Percentiles rank a stretch among this genome's conserved stretches.
These are phyloP conservation scores for Trichoderma hamatum DNA, from an alignment of 2,329 filamentous ascomycete genomes.

Conservation along the genomic window DNA sequence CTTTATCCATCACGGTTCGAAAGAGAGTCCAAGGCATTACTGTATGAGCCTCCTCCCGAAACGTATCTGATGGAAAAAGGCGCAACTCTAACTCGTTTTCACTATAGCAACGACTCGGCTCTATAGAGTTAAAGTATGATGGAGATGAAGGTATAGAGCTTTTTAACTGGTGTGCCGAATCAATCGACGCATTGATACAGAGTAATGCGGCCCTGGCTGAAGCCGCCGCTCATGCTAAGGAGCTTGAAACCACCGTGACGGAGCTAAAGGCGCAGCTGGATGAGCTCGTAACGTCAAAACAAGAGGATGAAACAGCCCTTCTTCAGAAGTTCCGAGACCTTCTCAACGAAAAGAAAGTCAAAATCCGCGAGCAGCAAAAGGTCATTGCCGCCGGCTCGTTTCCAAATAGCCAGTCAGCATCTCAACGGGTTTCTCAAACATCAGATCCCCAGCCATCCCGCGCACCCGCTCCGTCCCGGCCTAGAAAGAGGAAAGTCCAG, in stretches of 20 bases:
- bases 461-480: slow-evolving; percentile 44
- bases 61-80: not conserved
- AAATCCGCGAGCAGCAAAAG: slow-evolving; percentile 73
- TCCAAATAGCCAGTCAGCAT: slow-evolving; percentile 29
- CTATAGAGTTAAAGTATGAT: slow-evolving; percentile 59
- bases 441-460: slow-evolving; percentile 33
- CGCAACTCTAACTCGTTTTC: slow-evolving; percentile 47
- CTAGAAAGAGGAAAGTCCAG: slow-evolving; percentile 55
- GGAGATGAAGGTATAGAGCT: slow-evolving; percentile 63
- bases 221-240: slow-evolving; percentile 46
- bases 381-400: slow-evolving; percentile 52
- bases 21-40: slow-evolving; percentile 70
- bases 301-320: slow-evolving; percentile 66
- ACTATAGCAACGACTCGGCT: slow-evolving; percentile 74
- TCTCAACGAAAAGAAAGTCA: slow-evolving; percentile 78
- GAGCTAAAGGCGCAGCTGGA: slow-evolving; percentile 66
- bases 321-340: slow-evolving; percentile 71
- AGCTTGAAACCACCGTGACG: slow-evolving; percentile 58
- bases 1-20: slow-evolving; percentile 64
- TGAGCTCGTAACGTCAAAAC: slow-evolving; percentile 67
- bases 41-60: slow-evolving; percentile 46
- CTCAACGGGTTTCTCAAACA: slow-evolving; percentile 35
- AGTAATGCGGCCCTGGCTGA: slow-evolving; percentile 49
- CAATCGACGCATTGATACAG: slow-evolving; percentile 52
- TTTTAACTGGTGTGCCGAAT: slow-evolving; percentile 70